Evolutionary conservation across 257 asterid genomes (phyloP).

Genomic region (Nicotiana tabacum): DNA sequence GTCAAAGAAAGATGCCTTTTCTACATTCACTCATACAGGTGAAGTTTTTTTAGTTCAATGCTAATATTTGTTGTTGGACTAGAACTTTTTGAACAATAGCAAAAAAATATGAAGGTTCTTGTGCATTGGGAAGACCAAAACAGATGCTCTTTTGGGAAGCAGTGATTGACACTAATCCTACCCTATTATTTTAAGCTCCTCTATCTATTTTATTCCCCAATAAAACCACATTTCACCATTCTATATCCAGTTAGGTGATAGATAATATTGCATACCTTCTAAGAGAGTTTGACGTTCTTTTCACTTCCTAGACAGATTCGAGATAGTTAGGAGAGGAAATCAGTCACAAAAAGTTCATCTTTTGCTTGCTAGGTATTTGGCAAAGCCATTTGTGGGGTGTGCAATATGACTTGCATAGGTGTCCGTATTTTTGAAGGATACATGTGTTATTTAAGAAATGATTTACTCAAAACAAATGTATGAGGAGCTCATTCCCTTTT

Average conservation of each 20-base stretch:
- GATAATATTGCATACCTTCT: neutral
- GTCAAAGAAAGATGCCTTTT: neutral
- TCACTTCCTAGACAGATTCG: neutral
- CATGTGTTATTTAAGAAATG: neutral
- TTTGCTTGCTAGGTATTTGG: neutral
- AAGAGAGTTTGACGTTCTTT: neutral
- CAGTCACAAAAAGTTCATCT: neutral
- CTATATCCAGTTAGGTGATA: neutral
- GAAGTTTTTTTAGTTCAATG: neutral
- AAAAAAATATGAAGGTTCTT: neutral
- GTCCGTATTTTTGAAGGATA: neutral
- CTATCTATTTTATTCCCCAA: neutral
- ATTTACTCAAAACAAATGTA: conserved; percentile 4
- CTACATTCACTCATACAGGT: neutral
- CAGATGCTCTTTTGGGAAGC: neutral
- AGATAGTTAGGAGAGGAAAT: neutral
- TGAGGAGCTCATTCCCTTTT: conserved; percentile 18
- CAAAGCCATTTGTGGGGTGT: neutral
- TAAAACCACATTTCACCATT: neutral
- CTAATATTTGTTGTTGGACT: neutral
- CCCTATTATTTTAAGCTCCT: neutral
- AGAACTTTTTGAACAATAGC: neutral
- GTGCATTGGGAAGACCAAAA: neutral
- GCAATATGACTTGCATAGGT: neutral
- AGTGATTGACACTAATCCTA: neutral